Evolutionary conservation across 352 stramenopile species (phyloP), one percentile per base, ranked within the genome.

Genomic region (Phytophthora idaei): DNA sequence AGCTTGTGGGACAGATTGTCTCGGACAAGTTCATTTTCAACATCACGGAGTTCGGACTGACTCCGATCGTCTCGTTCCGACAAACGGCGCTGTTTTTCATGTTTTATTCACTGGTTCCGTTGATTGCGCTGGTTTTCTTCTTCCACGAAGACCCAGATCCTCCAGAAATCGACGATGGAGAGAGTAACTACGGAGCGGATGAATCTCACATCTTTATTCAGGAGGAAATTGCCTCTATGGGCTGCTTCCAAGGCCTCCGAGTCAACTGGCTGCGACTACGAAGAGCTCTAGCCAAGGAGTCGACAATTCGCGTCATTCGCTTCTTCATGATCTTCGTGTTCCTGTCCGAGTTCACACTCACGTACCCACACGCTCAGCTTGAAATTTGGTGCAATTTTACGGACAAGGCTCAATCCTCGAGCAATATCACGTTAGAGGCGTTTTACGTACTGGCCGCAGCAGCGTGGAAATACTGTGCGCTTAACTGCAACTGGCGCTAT

Each of bases 281-380:
- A 28, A 48, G n/a, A 11, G 67, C 69, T 7, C 31, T 89, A 0
- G 61, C 60, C 27, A 72, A 76, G 21, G 57, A 74, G 7, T 83
- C 82, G 0, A 87, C 76, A n/a, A 76, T 68, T 34, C 47, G 58
- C 28, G 49, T 89, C 45, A 70, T 87, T 44, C 76, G 70, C 8
- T 92, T 92, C 55, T 75, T 92, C 54, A 77, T 76, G 39, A 45
- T 87, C 17, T 86, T 87, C 57, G 69, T 83, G 10, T 86, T 85
- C 57, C 73, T 87, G 64, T 78, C 77, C 41, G 79, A 90, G 59
- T 92, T 89, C 50, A 71, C 64, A 14, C 59, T 92, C 50, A 76
- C 63, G 29, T 90, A 85, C 52, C 71, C 80, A 3, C 63, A 83
- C 48, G 55, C 70, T 11, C 67, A 75, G 41, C 68, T 92, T 10